Base-by-base conservation (phyloP, 106 monocot species). In the Allium fistulosum region DNA sequence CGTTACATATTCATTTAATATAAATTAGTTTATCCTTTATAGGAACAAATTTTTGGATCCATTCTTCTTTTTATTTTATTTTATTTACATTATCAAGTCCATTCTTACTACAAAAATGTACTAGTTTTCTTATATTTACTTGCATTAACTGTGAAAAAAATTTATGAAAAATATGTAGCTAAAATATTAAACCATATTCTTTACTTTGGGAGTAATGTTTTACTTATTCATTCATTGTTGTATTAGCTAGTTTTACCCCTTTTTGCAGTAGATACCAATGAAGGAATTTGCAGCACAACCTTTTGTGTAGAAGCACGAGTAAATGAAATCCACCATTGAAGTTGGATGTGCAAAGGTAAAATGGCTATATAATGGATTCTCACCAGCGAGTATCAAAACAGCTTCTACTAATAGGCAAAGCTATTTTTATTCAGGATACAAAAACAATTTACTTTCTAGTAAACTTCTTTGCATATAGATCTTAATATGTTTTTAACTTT, bases 221-320 rank as follows among this genome's bases (percentile, higher is more conserved):
- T 22, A 22, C 1, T 22, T 0, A 22, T 22, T 22, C 22, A 22
- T 22, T 22, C 22, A 22, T 22, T 22, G 22, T 22, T 22, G 22
- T 22, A 22, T 22, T 22, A 22, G 22, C 22, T 22, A 22, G 22
- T 22, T 22, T 22, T 22, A 22, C 22, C 22, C 22, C 22, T 11
- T 64, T 58, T 63, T 68, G 53, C 78, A 90, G 90, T 90, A 83
- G 85, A 83, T 90, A 69, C 74, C 78, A 59, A 69, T 90, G n/a
- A 65, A 79, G 50, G 78, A 86, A 67, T 86, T 80, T 72, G 76
- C 78, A 51, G 80, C 80, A 14, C 90, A 90, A 37, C 83, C 81
- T 48, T 65, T 83, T 52, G 70, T 72, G 15, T 67, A 65, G 51
- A 90, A 81, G 51, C 83, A 90, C 51, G 72, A 86, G 53, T 76